Evolutionary conservation across 2,329 filamentous ascomycete species (phyloP).

Genomic region (Fusarium subtropicale): DNA sequence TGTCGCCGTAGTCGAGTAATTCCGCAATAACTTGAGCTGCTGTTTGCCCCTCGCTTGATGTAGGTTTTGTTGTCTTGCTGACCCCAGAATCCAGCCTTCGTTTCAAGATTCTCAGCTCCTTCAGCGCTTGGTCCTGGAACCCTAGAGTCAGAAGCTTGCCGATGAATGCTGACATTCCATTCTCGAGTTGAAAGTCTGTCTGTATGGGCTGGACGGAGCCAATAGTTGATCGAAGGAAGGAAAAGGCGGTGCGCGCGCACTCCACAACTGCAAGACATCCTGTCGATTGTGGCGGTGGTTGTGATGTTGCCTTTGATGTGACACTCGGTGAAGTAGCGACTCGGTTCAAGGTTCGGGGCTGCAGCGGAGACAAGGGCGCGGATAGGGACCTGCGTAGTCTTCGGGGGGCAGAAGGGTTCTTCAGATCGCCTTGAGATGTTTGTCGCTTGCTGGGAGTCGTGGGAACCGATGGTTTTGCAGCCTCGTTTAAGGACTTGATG

Average conservation of each 20-base stretch:
- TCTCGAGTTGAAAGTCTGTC: conserved; percentile 76
- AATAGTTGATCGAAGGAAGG: conserved; percentile 70
- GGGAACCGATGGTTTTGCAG: conserved; percentile 63
- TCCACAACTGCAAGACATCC: conserved; percentile 71
- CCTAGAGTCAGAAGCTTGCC: conserved; percentile 73
- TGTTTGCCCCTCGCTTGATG: conserved; percentile 48
- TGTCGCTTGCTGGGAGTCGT: conserved; percentile 51
- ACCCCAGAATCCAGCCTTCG: conserved; percentile 63
- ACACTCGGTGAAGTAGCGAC: conserved; percentile 65
- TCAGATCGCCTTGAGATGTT: conserved; percentile 51
- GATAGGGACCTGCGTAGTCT: conserved; percentile 66
- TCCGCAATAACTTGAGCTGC: conserved; percentile 60
- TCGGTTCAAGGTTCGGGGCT: conserved; percentile 71
- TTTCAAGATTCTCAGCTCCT: conserved; percentile 76
- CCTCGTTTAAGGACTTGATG: conserved; percentile 76
- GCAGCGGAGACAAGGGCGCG: conserved; percentile 70
- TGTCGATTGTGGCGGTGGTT: conserved; percentile 51
- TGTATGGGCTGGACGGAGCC: conserved; percentile 64
- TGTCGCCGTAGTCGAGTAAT: conserved; percentile 70
- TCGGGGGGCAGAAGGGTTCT: conserved; percentile 54
- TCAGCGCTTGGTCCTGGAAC: conserved; percentile 74
- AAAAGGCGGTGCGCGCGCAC: conserved; percentile 76
- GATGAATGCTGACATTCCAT: conserved; percentile 76
- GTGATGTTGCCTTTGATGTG: conserved; percentile 50
- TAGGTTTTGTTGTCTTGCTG: conserved; percentile 51